These are phyloP conservation scores for barrel medic (Medicago truncatula) DNA, from an alignment of 306 rosid genomes.

Conservation along the genomic window DNA sequence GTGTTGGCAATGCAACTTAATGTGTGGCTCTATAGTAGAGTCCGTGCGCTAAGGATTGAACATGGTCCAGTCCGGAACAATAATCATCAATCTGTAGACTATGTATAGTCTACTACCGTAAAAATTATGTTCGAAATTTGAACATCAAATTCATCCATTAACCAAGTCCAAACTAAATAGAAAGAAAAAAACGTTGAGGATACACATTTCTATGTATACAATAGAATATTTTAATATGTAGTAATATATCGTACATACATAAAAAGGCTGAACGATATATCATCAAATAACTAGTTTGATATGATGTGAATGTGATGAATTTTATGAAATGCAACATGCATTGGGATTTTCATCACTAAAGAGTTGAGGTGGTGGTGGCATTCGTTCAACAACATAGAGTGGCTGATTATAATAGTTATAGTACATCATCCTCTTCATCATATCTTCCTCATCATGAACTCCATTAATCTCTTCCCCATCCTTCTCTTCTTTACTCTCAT, in stretches of 20 bases:
- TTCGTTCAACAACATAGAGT: conserved; percentile 62
- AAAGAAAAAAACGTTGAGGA: no score
- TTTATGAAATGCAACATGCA: conserved; percentile 85
- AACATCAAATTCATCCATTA: no score
- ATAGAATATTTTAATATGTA: background rate
- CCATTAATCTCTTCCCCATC: conserved; percentile 10
- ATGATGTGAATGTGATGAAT: background rate
- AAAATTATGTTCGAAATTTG: no score
- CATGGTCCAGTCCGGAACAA: no score
- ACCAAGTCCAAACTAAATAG: no score
- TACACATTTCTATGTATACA: background rate
- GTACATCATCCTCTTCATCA: conserved; percentile 77
- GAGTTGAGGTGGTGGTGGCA: conserved; percentile 88
- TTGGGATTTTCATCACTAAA: conserved; percentile 95
- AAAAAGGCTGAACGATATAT: conserved; percentile 39
- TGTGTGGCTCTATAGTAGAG: no score
- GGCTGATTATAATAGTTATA: conserved; percentile 68
- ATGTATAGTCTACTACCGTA: no score
- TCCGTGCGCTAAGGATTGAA: no score
- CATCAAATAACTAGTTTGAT: background rate
- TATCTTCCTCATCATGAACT: conserved; percentile 55
- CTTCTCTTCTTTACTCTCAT: conserved; percentile 48
- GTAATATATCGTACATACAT: conserved; percentile 35
- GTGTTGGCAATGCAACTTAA: no score
- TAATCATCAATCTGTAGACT: background rate